Evolutionary conservation across 176 grass and related monocot genomes (phyloP), one percentile per base, ranked within the genome.

Genomic region (Alopecurus myosuroides): DNA sequence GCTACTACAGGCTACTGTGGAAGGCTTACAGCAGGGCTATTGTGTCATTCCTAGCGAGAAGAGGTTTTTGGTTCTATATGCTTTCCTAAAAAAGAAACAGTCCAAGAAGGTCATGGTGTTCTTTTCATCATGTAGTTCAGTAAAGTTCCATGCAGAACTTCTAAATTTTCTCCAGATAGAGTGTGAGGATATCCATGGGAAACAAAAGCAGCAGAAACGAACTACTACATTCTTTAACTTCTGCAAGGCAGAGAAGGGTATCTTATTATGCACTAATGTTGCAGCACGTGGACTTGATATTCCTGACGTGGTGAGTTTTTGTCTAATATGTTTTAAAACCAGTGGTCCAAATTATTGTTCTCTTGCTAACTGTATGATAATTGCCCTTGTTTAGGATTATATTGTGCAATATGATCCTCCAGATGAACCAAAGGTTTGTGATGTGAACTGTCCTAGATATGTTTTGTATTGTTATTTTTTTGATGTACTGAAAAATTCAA

Each of bases 271-370:
- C 73, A 98, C 96, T 41, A 94, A 98, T 81, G 93, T 98, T 42
- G 96, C 96, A 77, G 96, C 96, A 69, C 93, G 93, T 78, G 96
- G 96, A 85, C 93, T 98, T 82, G 96, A 98, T 85, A 98, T 98
- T 76, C 96, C 96, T 90, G 90, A 90, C 28, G 96, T 98, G 89
- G 96, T 95, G 57, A 87, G 91, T 31, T 86, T 89, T 85, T 71
- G 18, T 25, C 40, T 28, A 46, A 2, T 63, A 50, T 82, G 57
- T 70, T 64, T 72, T 49, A 13, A 81, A 66, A 80, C 11, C 14
- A 76, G 34, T 85, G 1, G 14, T 15, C 17, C 1, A 0, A 10
- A 48, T 23, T 83, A 68, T 73, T 79, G 62, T 26, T 44, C 11
- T 30, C 13, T 19, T 67, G 61, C 61, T 91, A 64, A 89, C 53